Evolutionary conservation across 2,329 filamentous ascomycete species (phyloP), one percentile per base, ranked within the genome.

Genomic region (Elsinoe ampelina): DNA sequence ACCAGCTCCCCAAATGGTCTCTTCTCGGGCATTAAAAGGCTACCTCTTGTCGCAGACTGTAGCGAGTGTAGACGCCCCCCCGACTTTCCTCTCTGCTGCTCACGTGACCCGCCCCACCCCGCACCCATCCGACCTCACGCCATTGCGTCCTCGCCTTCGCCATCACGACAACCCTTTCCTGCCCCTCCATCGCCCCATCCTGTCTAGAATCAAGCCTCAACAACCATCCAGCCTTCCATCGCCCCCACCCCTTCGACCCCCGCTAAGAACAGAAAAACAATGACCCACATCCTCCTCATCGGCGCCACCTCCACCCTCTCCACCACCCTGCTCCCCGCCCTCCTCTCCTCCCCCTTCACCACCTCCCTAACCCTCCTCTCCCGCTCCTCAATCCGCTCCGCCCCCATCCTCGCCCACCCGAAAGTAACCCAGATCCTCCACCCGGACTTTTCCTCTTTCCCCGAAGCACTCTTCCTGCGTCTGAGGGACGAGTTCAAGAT

Each of bases 361-460:
- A 36, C 54, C 22, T 39, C 43, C 54, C 7, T 56, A 2, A 13
- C 48, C 41, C 41, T 56, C 42, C 54, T 56, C 11, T 56, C 54
- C 12, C 54, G 54, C 2, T 5, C 34, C 22, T 35, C 26, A 6
- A 56, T 56, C 22, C 22, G 30, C 26, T 56, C 54, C 30, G 54
- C 54, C 26, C 12, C n/a, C 1, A 17, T 48, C 54, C 54, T 56
- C 54, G 63, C 65, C 17, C 59, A 67, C 55, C 59, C 58, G 12
- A 70, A 70, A 60, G 63, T 70, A 42, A 68, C 65, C 1, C 66
- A 70, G 55, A 60, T 70, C 60, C 60, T 68, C 30, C 66, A 70
- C 60, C 68, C 76, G 12, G 77, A 84, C 64, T 84, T 83, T n/a
- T 22, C 35, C 41, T 36, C 42, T 17, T 34, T 57, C 11, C 47